Evolutionary conservation across 2,329 filamentous ascomycete species (phyloP), one percentile per base, ranked within the genome.

Genomic region (Ceratocystis cubensis): DNA sequence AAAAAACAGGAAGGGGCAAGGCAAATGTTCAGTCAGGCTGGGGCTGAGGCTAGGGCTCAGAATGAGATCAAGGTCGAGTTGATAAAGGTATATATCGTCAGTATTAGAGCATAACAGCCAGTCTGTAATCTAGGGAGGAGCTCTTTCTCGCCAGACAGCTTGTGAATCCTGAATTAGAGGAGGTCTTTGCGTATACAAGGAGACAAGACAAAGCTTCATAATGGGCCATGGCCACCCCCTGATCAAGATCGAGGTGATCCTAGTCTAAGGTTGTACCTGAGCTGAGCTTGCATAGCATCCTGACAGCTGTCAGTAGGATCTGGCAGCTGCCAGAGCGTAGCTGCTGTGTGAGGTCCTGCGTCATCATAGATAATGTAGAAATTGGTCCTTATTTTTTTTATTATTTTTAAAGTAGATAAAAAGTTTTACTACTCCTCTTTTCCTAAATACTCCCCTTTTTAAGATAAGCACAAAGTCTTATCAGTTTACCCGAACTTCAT

Each of bases 211-310:
- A 15, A 57, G 53, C 53, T 57, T 57, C 53, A 13, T 33, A 22
- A 33, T 28, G 8, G 53, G 13, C 13, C 25, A 57, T 59, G 56
- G 56, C 56, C 56, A 59, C 56, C 56, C 53, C 56, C 56, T 59
- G 56, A 37, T 59, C 28, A 59, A 59, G 13, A n/a, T 15, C 15
- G 13, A 17, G 10, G 28, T 57, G 15, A 57, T 57, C 53, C 53
- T 57, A 28, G 17, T 22, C 6, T 2, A 37, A 57, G 28, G 15
- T n/a, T 30, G 53, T 22, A 17, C 15, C 56, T 37, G 20, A 20
- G 28, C 56, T 37, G 20, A 20, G 28, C 56, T 37, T n/a, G 28
- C 5, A 33, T 37, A 5, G 28, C 22, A 3, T 4, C 3, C 6
- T n/a, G 28, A 2, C 56, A 37, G 25, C 56, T 59, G 53, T 15